Percentiles rank a stretch among this genome's conserved stretches.
Conservation (phyloP, 495 filamentous ascomycete species). For the Aspergillus cavernicola region DNA sequence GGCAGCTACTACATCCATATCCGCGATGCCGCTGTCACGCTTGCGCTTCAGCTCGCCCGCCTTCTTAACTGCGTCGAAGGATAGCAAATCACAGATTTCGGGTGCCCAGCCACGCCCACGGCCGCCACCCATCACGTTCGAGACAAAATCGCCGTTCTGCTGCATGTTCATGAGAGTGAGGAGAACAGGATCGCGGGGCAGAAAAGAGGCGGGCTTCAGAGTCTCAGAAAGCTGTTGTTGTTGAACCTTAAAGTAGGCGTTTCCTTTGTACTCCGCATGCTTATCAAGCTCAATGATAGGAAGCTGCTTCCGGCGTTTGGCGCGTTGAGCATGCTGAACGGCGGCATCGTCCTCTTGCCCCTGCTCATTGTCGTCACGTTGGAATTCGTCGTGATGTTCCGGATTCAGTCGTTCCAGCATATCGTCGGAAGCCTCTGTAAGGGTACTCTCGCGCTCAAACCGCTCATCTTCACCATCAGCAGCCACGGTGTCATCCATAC, state of each 20-base stretch:
- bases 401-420: slow-evolving; percentile 56
- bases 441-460: slow-evolving; percentile 52
- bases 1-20: slow-evolving; percentile 63
- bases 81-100: slow-evolving; percentile 81
- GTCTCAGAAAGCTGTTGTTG: slow-evolving; percentile 78
- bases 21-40: slow-evolving; percentile 82
- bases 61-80: slow-evolving; percentile 71
- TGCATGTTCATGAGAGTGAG: slow-evolving; percentile 87
- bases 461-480: slow-evolving; percentile 56
- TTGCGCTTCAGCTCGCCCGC: slow-evolving; percentile 88
- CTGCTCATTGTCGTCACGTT: slow-evolving; percentile 49
- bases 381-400: slow-evolving; percentile 41
- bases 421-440: slow-evolving; percentile 47
- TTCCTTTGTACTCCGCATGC: slow-evolving; percentile 54
- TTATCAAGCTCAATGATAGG: slow-evolving; percentile 58
- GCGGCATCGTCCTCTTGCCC: slow-evolving; percentile 53
- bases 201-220: slow-evolving; percentile 69
- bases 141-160: slow-evolving; percentile 82
- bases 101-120: slow-evolving; percentile 81
- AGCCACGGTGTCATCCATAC: slow-evolving; percentile 42
- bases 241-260: slow-evolving; percentile 65
- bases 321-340: slow-evolving; percentile 58
- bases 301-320: slow-evolving; percentile 71
- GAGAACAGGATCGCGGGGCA: slow-evolving; percentile 80
- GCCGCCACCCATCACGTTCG: slow-evolving; percentile 67